Conservation (phyloP, 768 basidiomycete genomes). For the Mycena galericulata region DNA sequence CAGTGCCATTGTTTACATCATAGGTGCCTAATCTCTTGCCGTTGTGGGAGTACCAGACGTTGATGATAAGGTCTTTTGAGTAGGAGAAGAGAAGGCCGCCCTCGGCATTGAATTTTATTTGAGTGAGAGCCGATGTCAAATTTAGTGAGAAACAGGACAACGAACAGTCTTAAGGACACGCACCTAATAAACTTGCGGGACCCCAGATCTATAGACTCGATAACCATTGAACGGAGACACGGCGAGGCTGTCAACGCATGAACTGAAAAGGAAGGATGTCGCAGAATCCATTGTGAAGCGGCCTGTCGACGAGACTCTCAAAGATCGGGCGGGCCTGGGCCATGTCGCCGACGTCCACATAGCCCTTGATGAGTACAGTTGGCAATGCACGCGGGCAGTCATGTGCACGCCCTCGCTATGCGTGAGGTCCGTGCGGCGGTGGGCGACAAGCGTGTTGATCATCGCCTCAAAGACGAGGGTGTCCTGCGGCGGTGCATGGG, state of each 20-base stretch:
- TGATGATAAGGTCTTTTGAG: too few relatives aligned
- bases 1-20: conserved; percentile 93
- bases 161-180: too few relatives aligned
- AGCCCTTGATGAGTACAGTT: conserved; percentile 86
- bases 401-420: conserved; percentile 76
- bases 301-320: conserved; percentile 81
- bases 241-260: too few relatives aligned
- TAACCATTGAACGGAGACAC: too few relatives aligned
- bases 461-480: conserved; percentile 91
- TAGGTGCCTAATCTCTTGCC: conserved; percentile 98
- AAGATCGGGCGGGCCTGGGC: conserved; percentile 82
- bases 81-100: too few relatives aligned
- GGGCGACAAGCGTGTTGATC: conserved; percentile 86
- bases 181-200: too few relatives aligned
- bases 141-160: too few relatives aligned
- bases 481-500: conserved; percentile 71
- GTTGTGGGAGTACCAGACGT: conserved; percentile 98
- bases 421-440: conserved; percentile 83
- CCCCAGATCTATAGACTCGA: too few relatives aligned
- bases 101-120: conserved; percentile 98
- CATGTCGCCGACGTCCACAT: conserved; percentile 75
- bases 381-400: conserved; percentile 96
- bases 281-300: too few relatives aligned
- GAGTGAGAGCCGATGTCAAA: too few relatives aligned
- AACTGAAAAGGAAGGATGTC: too few relatives aligned